Conservation (phyloP, 2,329 filamentous ascomycete species). For the Phialophora chinensis region DNA sequence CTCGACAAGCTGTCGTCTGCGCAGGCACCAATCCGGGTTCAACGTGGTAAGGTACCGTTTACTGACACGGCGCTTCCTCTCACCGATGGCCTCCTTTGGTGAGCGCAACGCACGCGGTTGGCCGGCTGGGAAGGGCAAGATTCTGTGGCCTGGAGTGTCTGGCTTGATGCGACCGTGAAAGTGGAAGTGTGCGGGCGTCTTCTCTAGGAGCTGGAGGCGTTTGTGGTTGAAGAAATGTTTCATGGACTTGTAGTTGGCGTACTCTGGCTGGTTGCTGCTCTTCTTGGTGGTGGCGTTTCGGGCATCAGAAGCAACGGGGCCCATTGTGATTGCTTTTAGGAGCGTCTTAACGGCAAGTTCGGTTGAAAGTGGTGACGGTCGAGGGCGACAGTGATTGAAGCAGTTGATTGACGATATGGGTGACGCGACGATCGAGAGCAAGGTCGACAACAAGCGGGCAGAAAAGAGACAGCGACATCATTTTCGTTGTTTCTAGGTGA, state of each 20-base stretch:
- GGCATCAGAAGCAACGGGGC: not conserved
- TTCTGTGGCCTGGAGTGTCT: not conserved
- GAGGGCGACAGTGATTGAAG: not conserved
- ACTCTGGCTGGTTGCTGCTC: slow-evolving; percentile 4
- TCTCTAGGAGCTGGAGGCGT: not conserved
- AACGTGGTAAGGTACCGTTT: not conserved
- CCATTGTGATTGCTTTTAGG: not conserved
- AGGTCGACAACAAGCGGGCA: not conserved
- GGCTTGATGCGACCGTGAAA: slow-evolving; percentile 14
- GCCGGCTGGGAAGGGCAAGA: slow-evolving; percentile 2
- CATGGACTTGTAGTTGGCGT: slow-evolving; percentile 9
- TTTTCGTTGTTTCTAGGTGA: not conserved
- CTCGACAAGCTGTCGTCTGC: not conserved
- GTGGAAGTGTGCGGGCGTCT: not conserved
- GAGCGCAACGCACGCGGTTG: not conserved
- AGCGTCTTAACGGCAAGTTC: not conserved
- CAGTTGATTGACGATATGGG: not conserved
- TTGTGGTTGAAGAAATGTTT: slow-evolving; percentile 25
- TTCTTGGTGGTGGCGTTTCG: not conserved
- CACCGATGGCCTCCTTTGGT: not conserved
- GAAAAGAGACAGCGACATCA: not conserved
- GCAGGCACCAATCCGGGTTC: slow-evolving; percentile 3
- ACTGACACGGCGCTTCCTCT: not conserved
- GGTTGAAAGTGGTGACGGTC: not conserved
- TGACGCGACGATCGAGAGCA: not conserved